A percentile compares a stretch with the other conserved stretches of the same genome.
phyloP scores from a whole-genome alignment of 345 rosid species.

The Gossypium herbaceum region DNA sequence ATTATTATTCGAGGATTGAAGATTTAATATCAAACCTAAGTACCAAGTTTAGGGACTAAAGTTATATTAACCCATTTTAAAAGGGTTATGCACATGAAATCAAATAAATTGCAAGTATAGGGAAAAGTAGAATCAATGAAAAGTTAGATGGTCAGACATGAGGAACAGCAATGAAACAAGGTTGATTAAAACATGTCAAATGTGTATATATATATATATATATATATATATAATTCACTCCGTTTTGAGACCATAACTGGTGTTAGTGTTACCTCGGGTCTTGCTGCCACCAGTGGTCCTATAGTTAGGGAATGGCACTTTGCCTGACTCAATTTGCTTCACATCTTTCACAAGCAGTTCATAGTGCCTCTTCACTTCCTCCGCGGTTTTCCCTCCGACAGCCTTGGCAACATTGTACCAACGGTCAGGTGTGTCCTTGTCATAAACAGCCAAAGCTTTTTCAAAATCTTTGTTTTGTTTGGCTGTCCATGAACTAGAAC shows the following conservation, averaged over 20 bases:
- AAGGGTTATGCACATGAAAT: too few species aligned
- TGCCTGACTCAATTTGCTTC: conserved; percentile 69
- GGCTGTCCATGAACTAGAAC: conserved; percentile 67
- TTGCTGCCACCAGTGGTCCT: conserved; percentile 33
- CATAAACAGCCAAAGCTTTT: conserved; percentile 80
- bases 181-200: too few species aligned
- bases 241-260: conserved; percentile 35
- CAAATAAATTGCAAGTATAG: too few species aligned
- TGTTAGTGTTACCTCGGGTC: conserved; percentile 31
- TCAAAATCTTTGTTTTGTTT: conserved; percentile 95
- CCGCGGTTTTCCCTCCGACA: conserved; percentile 79
- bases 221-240: conserved; percentile 7
- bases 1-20: too few species aligned
- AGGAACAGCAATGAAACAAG: too few species aligned
- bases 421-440: conserved; percentile 95
- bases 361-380: conserved; percentile 81
- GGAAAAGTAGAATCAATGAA: too few species aligned
- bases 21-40: too few species aligned
- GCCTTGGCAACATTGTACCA: conserved; percentile 93
- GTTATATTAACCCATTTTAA: too few species aligned
- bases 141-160: too few species aligned
- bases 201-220: too few species aligned
- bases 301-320: conserved; percentile 76
- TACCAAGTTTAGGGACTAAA: too few species aligned
- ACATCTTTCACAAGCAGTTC: conserved; percentile 70